Evolutionary conservation across 2,329 filamentous ascomycete genomes (phyloP).

Genomic region (Fusarium agapanthi): DNA sequence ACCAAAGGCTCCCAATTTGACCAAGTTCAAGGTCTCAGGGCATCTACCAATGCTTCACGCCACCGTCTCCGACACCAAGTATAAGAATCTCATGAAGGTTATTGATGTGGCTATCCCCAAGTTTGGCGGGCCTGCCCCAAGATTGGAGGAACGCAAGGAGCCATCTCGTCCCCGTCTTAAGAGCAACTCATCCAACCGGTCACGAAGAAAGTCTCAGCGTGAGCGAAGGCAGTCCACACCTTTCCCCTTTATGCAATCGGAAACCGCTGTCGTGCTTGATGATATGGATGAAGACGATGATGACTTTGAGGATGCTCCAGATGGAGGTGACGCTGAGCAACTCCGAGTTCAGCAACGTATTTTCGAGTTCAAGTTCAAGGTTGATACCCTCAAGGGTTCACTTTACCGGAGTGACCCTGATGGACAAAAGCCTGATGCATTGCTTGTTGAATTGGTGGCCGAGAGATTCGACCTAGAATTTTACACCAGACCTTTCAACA

Average conservation of each 20-base stretch:
- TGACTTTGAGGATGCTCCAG: conserved; percentile 72
- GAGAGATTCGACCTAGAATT: conserved; percentile 89
- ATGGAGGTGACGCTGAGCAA: conserved; percentile 63
- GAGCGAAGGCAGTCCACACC: conserved; percentile 72
- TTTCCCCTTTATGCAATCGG: conserved; percentile 75
- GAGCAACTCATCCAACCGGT: conserved; percentile 57
- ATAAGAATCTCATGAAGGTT: conserved; percentile 95
- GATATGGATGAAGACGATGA: conserved; percentile 76
- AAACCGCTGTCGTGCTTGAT: conserved; percentile 82
- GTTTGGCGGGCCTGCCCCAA: conserved; percentile 60
- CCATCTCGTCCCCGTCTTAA: conserved; percentile 54
- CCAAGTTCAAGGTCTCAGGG: conserved; percentile 89
- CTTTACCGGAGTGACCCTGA: conserved; percentile 87
- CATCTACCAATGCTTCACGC: conserved; percentile 92
- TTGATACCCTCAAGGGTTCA: conserved; percentile 92
- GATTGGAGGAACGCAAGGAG: conserved; percentile 40
- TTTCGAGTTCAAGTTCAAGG: conserved; percentile 96
- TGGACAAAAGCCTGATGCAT: conserved; percentile 75
- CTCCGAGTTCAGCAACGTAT: conserved; percentile 85
- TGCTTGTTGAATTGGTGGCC: conserved; percentile 91
- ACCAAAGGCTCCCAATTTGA: conserved; percentile 93
- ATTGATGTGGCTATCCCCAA: conserved; percentile 95
- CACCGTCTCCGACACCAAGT: conserved; percentile 92
- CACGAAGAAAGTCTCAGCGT: conserved; percentile 54
- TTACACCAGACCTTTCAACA: conserved; percentile 88